Evolutionary conservation across 163 green algal species (phyloP), one percentile per base, ranked within the genome.

Genomic region (Scenedesmus sp.): DNA sequence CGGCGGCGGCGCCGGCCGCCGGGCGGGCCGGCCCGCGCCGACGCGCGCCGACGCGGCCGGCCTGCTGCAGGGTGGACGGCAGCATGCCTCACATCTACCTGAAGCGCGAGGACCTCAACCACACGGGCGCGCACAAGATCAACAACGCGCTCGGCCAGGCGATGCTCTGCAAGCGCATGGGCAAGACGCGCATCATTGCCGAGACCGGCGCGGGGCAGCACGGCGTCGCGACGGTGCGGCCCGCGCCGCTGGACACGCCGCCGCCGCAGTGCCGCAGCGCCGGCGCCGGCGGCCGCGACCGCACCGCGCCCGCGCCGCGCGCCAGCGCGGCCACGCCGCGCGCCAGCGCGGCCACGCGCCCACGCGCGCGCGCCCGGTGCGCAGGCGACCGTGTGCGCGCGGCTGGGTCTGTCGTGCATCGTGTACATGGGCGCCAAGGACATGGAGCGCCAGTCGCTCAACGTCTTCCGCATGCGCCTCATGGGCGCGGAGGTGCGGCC

Each of bases 401-500:
- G 92, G 39, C 92, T 96, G 45, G 96, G 96, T 1, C 88, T 99
- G 29, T 60, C 97, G 64, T 99, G 96, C 86, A 96, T 99, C 75
- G 91, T 99, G 60, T 99, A 99, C 91, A 99, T 99, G 96, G 96
- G 96, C 5, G 94, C 93, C n/a, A 97, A 98, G 87, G 93, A 98
- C 88, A 98, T 98, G 91, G 92, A 98, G 88, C 85, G 94, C 29
- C 94, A 98, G 86, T 85, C 91, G 69, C 92, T 99, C 15, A 99
- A 99, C 84, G 96, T 99, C 26, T 99, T 99, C 91, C 92, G 96
- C 78, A 99, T 99, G 96, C 91, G 93, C 26, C 90, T 99, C 26
- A 91, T 98, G 80, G 96, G 96, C 17, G 96, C 96, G 2, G 96
- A 99, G 90, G 93, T 77, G 53, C 88, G 94, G 6, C 87, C 93